Base-by-base conservation (phyloP, 257 asterid species). In the Gentiana straminea region DNA sequence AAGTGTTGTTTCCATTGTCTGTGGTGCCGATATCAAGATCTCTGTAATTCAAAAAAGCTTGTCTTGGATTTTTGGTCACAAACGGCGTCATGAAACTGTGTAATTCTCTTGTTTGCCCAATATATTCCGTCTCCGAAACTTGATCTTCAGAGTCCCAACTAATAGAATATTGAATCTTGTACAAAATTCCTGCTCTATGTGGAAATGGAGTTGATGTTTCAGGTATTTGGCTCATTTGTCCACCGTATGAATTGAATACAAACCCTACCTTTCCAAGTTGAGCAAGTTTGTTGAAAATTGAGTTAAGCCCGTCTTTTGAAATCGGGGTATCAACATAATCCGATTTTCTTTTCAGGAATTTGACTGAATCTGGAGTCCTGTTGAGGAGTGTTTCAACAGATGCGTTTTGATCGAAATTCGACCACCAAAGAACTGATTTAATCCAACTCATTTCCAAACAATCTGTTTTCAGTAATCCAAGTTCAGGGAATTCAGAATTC, bases 171-270 rank as follows among this genome's bases (percentile, higher is more conserved):
- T 65, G 70, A 12, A 65, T 45, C 69, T 65, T 56, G 59, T 51
- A 68, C 2, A 68, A 58, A 36, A 65, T 60, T 4, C 82, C 81
- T 0, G 57, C 65, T 2, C 80, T 64, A 46, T 75, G 80, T 2
- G 80, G 80, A 53, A 75, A 75, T 10, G 80, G 80, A 4, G 64
- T 66, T 0, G 59, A 73, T 0, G 46, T 50, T 43, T 67, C 46
- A n/a, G 73, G 47, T 45, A 76, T 71, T 13, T 53, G 57, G 33
- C 58, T 51, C 75, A 76, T 76, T 55, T 51, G 58, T 55, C 81
- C 81, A 0, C 78, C 81, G 8, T 51, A 72, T 0, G 78, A 67
- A 43, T 55, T 62, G 61, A 72, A 72, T 35, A 63, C 70, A 4
- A 72, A 15, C 5, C 67, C 66, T 1, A 66, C 36, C 48, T 59